These are phyloP conservation scores for Calendula officinalis DNA, from an alignment of 129 eudicot species.

Conservation along the genomic window DNA sequence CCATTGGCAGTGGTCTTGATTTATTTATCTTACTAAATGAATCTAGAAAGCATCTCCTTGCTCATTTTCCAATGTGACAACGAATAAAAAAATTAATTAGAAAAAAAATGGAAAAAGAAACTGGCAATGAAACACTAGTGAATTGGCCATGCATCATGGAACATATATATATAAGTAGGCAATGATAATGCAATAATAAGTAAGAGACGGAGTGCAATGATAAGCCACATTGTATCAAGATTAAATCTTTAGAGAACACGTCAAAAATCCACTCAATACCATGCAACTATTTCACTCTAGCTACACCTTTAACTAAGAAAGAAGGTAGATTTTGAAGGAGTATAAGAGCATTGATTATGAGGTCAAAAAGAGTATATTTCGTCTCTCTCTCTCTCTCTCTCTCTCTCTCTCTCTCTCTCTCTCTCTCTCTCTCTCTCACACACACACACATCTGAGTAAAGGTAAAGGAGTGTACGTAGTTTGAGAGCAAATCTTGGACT, in stretches of 20 bases:
- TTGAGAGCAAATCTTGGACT: slow-evolving; percentile 35
- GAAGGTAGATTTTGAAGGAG: slow-evolving; percentile 12
- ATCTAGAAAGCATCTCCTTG: neutral
- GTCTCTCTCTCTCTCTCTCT: slow-evolving; percentile 12
- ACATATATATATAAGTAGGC: slow-evolving; percentile 3
- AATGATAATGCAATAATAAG: slow-evolving; percentile 44
- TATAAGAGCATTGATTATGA: slow-evolving; percentile 8
- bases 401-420: neutral
- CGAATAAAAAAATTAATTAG: neutral
- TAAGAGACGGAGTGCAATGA: slow-evolving; percentile 12
- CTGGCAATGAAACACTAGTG: neutral
- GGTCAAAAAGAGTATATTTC: slow-evolving; percentile 34
- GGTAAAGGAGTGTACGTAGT: slow-evolving; percentile 35
- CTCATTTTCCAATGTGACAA: neutral
- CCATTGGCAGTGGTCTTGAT: neutral
- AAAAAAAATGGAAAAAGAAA: neutral
- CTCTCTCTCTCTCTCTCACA: neutral
- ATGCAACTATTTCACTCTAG: slow-evolving; percentile 35
- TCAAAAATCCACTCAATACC: slow-evolving; percentile 52
- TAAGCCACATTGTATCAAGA: slow-evolving; percentile 3
- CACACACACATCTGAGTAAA: neutral
- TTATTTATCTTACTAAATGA: neutral
- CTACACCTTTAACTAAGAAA: slow-evolving; percentile 11
- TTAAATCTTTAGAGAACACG: slow-evolving; percentile 29
- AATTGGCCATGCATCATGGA: neutral